Percentiles rank a stretch among this genome's conserved stretches.
Evolutionary conservation across 176 grass and related monocot genomes (phyloP).

Genomic region (Thinopyrum elongatum): DNA sequence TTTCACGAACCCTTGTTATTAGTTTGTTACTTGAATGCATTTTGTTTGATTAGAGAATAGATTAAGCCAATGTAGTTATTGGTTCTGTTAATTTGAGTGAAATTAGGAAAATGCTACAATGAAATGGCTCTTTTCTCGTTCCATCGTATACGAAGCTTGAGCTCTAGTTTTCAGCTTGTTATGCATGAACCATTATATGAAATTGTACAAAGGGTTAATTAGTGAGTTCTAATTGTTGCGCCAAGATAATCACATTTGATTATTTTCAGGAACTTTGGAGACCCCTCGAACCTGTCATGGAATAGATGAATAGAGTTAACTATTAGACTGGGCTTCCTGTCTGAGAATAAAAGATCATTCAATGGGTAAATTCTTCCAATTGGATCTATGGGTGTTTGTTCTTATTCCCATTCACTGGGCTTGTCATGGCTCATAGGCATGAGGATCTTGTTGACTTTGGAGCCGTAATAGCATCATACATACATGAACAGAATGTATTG

Average conservation of each 20-base stretch:
- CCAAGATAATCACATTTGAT: constrained; percentile 14
- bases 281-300: constrained; percentile 86
- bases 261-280: constrained; percentile 81
- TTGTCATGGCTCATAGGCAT: constrained; percentile 7
- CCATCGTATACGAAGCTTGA: not conserved
- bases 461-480: not conserved
- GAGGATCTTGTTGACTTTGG: not conserved
- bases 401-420: not conserved
- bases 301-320: constrained; percentile 66
- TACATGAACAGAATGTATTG: constrained; percentile 1
- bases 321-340: constrained; percentile 19
- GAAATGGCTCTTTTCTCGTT: not conserved
- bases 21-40: not conserved
- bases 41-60: not conserved
- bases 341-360: constrained; percentile 17
- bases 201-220: not conserved
- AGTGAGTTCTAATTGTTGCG: not conserved
- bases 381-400: constrained; percentile 16
- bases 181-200: constrained; percentile 12
- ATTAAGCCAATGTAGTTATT: not conserved
- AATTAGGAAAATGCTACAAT: not conserved
- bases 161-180: not conserved
- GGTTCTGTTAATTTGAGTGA: not conserved
- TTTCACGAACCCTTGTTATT: not conserved
- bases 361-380: constrained; percentile 19